A percentile compares a stretch with the other conserved stretches of the same genome.
phyloP scores from a whole-genome alignment of 257 asterid genomes.

The Solanum pennellii region DNA sequence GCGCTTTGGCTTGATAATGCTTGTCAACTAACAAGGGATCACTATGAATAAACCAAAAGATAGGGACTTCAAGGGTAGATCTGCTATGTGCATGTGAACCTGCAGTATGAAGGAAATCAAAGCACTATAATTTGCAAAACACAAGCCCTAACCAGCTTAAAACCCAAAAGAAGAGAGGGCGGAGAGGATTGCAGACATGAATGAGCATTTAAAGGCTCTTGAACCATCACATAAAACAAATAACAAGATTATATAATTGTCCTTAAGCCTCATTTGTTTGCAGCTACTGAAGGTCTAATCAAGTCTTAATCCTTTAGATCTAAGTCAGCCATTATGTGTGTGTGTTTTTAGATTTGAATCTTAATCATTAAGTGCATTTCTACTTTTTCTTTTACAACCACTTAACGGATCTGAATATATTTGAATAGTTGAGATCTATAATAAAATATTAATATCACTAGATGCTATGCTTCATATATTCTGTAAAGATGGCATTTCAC shows the following conservation, averaged over 20 bases:
- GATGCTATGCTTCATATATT: not conserved
- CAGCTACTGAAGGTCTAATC: not conserved
- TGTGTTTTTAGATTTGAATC: not conserved
- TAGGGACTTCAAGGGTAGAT: conserved; percentile 85
- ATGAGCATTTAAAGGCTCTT: not conserved
- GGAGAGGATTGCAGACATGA: not conserved
- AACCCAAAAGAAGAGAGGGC: not conserved
- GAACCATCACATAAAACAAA: not conserved
- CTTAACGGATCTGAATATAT: not conserved
- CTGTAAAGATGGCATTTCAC: not conserved
- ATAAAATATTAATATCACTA: not conserved
- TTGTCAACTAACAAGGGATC: conserved; percentile 89
- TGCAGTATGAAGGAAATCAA: conserved; percentile 28
- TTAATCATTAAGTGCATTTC: not conserved
- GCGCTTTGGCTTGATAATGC: conserved; percentile 91
- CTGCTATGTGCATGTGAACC: conserved; percentile 92
- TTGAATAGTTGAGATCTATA: not conserved
- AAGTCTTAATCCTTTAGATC: not conserved
- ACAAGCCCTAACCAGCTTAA: not conserved
- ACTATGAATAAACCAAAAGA: conserved; percentile 87
- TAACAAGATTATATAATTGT: not conserved
- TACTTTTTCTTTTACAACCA: not conserved
- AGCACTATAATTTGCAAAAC: not conserved
- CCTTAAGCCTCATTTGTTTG: not conserved
- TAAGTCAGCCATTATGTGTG: not conserved